Conservation (phyloP, 768 basidiomycete genomes). For the Cystofilobasidium bisporidii region DNA sequence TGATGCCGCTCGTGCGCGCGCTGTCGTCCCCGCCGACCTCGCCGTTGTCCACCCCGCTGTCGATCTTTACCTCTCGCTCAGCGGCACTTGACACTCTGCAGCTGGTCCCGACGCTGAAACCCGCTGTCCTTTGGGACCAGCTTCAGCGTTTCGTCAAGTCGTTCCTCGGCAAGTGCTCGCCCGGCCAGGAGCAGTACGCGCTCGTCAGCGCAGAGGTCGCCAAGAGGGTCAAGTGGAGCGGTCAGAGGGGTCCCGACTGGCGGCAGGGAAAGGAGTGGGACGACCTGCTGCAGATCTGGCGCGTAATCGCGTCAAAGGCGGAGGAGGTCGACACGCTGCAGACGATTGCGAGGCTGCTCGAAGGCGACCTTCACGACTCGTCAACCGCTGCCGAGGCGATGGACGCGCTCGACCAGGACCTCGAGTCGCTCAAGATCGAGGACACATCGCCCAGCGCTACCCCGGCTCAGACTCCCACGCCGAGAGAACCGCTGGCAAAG, state of each 20-base stretch:
- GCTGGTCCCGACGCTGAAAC: neutral
- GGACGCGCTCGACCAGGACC: neutral
- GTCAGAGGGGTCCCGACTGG: neutral
- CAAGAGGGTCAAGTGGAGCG: neutral
- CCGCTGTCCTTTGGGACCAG: neutral
- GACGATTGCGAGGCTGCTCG: neutral
- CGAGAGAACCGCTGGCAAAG: neutral
- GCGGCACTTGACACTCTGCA: neutral
- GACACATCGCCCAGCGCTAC: neutral
- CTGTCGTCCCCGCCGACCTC: neutral
- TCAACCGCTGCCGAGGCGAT: neutral
- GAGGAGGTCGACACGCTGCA: neutral
- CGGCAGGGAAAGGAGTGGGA: neutral
- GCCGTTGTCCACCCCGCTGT: neutral
- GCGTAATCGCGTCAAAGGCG: neutral
- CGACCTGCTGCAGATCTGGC: neutral
- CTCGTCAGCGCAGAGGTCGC: neutral
- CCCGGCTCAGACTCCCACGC: neutral
- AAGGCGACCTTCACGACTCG: neutral
- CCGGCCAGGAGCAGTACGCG: neutral
- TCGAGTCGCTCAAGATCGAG: neutral
- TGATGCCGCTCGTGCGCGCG: neutral
- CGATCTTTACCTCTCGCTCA: neutral
- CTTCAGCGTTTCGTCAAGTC: neutral
- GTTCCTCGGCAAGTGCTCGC: constrained; percentile 6